Evolutionary conservation across 306 rosid genomes (phyloP).

Genomic region (Medicago lupulina): DNA sequence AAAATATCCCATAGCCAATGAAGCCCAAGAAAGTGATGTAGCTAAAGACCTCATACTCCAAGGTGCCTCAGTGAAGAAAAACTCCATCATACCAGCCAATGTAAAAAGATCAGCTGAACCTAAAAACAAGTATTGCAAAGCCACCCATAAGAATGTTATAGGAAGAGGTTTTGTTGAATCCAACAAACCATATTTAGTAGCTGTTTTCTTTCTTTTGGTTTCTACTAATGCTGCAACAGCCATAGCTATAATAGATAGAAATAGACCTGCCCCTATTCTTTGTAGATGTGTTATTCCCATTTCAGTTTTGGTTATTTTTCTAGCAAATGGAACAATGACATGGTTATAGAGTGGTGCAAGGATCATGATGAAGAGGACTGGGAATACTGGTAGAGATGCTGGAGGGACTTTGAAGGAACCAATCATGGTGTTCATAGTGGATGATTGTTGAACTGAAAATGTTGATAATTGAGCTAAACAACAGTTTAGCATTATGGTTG

Average conservation of each 20-base stretch:
- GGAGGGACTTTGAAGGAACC: slow-evolving; percentile 78
- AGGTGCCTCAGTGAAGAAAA: slow-evolving; percentile 89
- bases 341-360: slow-evolving; percentile 75
- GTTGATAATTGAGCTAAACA: slow-evolving; percentile 91
- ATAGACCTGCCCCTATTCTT: slow-evolving; percentile 73
- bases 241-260: slow-evolving; percentile 76
- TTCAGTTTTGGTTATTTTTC: slow-evolving; percentile 64
- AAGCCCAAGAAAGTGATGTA: slow-evolving; percentile 79
- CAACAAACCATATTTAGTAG: slow-evolving; percentile 36
- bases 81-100: slow-evolving; percentile 82
- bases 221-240: slow-evolving; percentile 84
- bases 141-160: slow-evolving; percentile 75
- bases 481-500: slow-evolving; percentile 77
- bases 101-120: slow-evolving; percentile 88
- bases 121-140: slow-evolving; percentile 69
- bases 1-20: slow-evolving; percentile 78
- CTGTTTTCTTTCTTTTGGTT: slow-evolving; percentile 67
- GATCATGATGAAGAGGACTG: slow-evolving; percentile 73
- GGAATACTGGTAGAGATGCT: slow-evolving; percentile 81
- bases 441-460: slow-evolving; percentile 83
- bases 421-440: slow-evolving; percentile 74
- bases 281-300: slow-evolving; percentile 69
- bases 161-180: slow-evolving; percentile 63
- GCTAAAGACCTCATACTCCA: slow-evolving; percentile 76
- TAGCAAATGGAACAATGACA: slow-evolving; percentile 57